Base-by-base conservation (phyloP, 2,329 filamentous ascomycete species). In the Rhinocladiella similis region DNA sequence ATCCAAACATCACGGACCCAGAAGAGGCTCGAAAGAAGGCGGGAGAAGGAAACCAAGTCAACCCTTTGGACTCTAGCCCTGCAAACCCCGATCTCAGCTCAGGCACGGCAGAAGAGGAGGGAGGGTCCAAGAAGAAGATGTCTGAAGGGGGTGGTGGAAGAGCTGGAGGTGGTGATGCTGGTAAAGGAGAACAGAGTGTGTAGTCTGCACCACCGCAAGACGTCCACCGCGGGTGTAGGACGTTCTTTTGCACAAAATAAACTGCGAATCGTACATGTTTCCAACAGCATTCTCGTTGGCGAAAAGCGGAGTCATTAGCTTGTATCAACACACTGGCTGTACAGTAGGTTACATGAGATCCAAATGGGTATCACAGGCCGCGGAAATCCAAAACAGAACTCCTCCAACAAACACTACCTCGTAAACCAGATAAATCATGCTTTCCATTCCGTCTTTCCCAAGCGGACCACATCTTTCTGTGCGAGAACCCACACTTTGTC, bases 1-100 rank as follows among this genome's bases (percentile, higher is more conserved):
- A 90, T 68, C 83, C 85, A 0, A 72, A 78, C 53, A 83, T 83
- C 69, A 92, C 88, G 22, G 75, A 79, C 18, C 90, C 90, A 0
- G 86, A 91, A 68, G 67, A 72, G 19, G 82, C 84, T 72, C 81
- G 75, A 63, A 62, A 72, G 5, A 64, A 71, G 27, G 77, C 77
- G 7, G 72, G 69, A 5, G 67, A 74, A 27, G 75, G 71, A 2
- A 69, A 73, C 61, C 62, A 67, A 20, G 70, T 70, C 33, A 80
- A 81, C 63, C 81, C 83, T 5, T 65, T 88, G 42, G 77, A 86
- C 46, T 80, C 82, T 20, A 85, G 81, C 62, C 82, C 83, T 0
- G 83, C 81, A 18, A 88, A 88, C 67, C 74, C 71, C 46, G 80
- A 83, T 1, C 74, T 86, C 16, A 84, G 80, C 63, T 68, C 79